Base-by-base conservation (phyloP, 257 asterid genomes). In the Haberlea rhodopensis region DNA sequence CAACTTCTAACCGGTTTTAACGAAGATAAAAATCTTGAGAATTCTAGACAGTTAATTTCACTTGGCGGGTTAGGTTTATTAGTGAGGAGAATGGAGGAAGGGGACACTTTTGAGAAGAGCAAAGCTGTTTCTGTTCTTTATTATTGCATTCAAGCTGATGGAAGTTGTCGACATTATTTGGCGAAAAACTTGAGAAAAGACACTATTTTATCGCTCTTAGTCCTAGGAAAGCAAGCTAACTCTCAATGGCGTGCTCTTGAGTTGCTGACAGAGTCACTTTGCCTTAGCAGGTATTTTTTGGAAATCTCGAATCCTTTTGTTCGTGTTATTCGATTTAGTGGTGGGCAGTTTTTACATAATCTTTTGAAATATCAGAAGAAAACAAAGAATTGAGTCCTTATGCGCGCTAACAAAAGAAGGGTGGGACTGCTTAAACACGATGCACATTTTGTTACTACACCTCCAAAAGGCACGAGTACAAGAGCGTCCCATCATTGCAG, bases 61-160 rank as follows among this genome's bases (percentile, higher is more conserved):
- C 72, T 87, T 6, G 97, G 97, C 1, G 95, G 95, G 20, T 66
- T 90, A 46, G 73, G 82, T 61, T 71, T 87, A 81, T 58, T 90
- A 53, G 75, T 76, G 9, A 83, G 78, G 51, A 84, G 97, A 62
- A 73, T 82, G 82, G 88, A 85, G 43, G 71, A 15, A 11, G 95
- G 91, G 45, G 84, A 85, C 53, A 59, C 40, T 3, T 20, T 9
- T 26, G 97, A 90, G 79, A 85, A 77, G 78, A 70, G 74, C 29
- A 85, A 69, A 71, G 90, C 79, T 25, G 79, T 74, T 32, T 63
- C 74, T 20, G 62, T 85, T 13, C 81, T 90, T 70, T 66, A 60
- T 57, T 67, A 29, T 63, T 87, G 97, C 67, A 53, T 90, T 37
- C 81, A 56, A 51, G 85, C 95, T 1, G 97, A 90, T 51, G 85